phyloP scores from a whole-genome alignment of 768 basidiomycete genomes.

The Amylocystis lapponica region DNA sequence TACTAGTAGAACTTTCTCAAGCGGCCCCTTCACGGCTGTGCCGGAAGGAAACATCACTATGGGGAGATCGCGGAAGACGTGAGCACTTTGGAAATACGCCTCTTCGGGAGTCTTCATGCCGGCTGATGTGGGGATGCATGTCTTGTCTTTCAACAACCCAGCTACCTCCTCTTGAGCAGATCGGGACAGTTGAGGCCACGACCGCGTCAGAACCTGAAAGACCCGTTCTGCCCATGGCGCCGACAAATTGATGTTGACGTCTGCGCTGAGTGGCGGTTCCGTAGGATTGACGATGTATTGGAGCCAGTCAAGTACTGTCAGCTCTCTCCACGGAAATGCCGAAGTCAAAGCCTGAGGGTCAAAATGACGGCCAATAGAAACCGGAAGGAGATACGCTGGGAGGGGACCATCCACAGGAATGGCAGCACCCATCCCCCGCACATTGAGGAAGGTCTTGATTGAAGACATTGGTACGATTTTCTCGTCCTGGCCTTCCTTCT shows the following conservation, averaged over 20 bases:
- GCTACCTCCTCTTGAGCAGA: constrained; percentile 38
- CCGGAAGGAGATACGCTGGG: constrained; percentile 66
- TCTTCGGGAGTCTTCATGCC: constrained; percentile 72
- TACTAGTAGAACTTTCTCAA: constrained; percentile 66
- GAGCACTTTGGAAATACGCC: constrained; percentile 80
- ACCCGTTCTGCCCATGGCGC: constrained; percentile 79
- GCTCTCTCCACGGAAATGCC: constrained; percentile 75
- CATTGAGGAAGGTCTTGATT: constrained; percentile 69
- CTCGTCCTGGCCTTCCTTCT: constrained; percentile 33
- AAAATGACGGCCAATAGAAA: constrained; percentile 57
- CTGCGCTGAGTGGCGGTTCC: constrained; percentile 34
- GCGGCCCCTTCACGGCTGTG: constrained; percentile 50
- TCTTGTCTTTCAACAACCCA: constrained; percentile 34
- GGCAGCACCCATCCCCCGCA: constrained; percentile 39
- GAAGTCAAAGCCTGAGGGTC: constrained; percentile 39
- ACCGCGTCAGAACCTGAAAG: constrained; percentile 54
- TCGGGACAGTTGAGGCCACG: constrained; percentile 62
- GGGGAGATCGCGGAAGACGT: constrained; percentile 86
- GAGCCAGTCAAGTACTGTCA: constrained; percentile 74
- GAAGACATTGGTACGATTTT: constrained; percentile 63
- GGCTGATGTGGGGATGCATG: constrained; percentile 47
- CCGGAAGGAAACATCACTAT: constrained; percentile 70
- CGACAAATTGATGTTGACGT: constrained; percentile 61
- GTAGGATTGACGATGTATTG: constrained; percentile 49
- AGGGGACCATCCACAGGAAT: constrained; percentile 75